Evolutionary conservation across 2,329 filamentous ascomycete genomes (phyloP), one percentile per base, ranked within the genome.

Genomic region (Sporothrix brunneoviolacea): DNA sequence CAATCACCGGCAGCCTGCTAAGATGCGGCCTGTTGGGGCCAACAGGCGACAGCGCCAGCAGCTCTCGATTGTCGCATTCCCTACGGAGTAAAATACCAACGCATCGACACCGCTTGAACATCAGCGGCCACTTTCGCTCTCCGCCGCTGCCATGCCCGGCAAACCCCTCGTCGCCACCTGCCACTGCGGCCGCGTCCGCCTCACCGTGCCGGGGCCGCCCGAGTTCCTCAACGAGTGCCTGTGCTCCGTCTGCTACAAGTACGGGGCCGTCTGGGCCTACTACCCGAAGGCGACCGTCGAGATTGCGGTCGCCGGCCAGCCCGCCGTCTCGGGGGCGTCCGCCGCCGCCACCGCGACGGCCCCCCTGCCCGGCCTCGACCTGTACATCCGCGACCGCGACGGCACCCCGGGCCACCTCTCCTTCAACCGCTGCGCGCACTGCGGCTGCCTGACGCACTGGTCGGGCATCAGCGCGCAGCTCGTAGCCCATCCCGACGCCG

Each of bases 181-280:
- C 43, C 58, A 59, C 53, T 60, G 56, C 53, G 56, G 57, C 37
- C 53, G 48, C 13, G 51, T 60, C 33, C 46, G 41, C 33, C 24
- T 60, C 47, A 19, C 44, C 15, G 35, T 55, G 4, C 57, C 58
- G 10, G 16, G 22, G 8, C 47, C 50, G 24, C 56, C 55, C 3
- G 30, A 32, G 4, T 39, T 37, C n/a, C 47, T 56, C 32, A 60
- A 58, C 42, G 55, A 61, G 41, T 61, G 59, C 40, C 50, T 46
- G 30, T 61, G 59, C 44, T 53, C 53, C 27, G 33, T 59, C 13
- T 60, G 56, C 54, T 60, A 54, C 44, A 56, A 55, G 50, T 56
- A 58, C 39, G 58, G 57, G 41, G 55, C 47, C 19, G n/a, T 57
- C 4, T 59, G 53, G 58, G 56, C 44, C 16, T 60, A 61, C 45